These are phyloP conservation scores for Ilyonectria sp. DNA, from an alignment of 2,329 filamentous ascomycete species.

Conservation along the genomic window DNA sequence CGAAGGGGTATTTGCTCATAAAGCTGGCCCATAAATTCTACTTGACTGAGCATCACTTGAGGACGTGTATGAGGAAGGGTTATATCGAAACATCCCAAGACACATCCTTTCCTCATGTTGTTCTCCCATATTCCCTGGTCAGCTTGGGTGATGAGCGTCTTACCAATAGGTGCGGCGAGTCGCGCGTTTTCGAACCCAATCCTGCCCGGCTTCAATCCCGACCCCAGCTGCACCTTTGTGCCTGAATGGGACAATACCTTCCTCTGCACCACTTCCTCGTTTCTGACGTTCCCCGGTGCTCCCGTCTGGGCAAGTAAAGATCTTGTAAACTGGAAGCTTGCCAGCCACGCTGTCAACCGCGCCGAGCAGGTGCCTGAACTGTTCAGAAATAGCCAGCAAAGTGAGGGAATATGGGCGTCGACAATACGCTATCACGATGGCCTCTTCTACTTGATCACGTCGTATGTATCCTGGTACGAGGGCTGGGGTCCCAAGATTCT, in stretches of 20 bases:
- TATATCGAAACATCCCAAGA: not conserved
- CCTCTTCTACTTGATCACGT: slow-evolving; percentile 61
- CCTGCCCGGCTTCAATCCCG: slow-evolving; percentile 64
- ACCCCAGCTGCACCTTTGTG: slow-evolving; percentile 61
- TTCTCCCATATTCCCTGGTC: not conserved
- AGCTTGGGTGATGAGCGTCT: not conserved
- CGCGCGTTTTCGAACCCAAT: slow-evolving; percentile 56
- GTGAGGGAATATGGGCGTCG: slow-evolving; percentile 63
- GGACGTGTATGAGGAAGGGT: not conserved
- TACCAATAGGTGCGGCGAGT: not conserved
- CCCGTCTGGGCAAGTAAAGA: slow-evolving; percentile 67
- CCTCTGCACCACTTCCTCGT: slow-evolving; percentile 66
- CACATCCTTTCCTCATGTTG: not conserved
- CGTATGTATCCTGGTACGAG: slow-evolving; percentile 51
- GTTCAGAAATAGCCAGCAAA: slow-evolving; percentile 46
- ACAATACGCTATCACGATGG: slow-evolving; percentile 59
- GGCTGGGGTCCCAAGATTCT: slow-evolving; percentile 53
- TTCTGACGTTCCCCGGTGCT: slow-evolving; percentile 65
- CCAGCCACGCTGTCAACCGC: slow-evolving; percentile 56
- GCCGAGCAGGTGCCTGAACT: slow-evolving; percentile 58
- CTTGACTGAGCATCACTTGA: not conserved
- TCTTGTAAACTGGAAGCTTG: slow-evolving; percentile 63
- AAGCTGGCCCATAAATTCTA: not conserved
- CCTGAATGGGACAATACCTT: slow-evolving; percentile 58
- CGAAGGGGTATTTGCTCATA: not conserved